phyloP scores from a whole-genome alignment of 768 basidiomycete genomes.

The Boletus sensibilis region DNA sequence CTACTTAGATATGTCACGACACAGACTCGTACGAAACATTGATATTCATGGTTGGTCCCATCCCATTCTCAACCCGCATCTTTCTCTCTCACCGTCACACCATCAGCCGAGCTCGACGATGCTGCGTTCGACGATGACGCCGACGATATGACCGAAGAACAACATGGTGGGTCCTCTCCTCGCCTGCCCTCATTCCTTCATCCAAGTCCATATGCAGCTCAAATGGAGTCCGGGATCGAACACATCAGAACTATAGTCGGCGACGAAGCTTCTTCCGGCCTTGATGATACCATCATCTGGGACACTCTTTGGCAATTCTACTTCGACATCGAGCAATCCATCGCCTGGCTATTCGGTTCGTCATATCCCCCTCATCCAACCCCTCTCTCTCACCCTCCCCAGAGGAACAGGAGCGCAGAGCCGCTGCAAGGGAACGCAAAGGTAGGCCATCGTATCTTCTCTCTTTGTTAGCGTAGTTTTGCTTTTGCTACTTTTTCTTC shows the following conservation, averaged over 20 bases:
- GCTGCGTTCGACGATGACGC: slow-evolving; percentile 73
- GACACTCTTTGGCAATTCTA: slow-evolving; percentile 85
- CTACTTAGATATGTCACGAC: slow-evolving; percentile 67
- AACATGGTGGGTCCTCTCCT: slow-evolving; percentile 57
- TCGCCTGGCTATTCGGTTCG: slow-evolving; percentile 75
- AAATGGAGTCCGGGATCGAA: slow-evolving; percentile 71
- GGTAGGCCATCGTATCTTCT: slow-evolving; percentile 58
- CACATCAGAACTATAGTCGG: slow-evolving; percentile 70
- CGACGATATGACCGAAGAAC: slow-evolving; percentile 79
- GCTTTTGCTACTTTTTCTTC: slow-evolving; percentile 34
- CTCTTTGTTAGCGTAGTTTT: slow-evolving; percentile 34
- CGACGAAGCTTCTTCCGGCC: slow-evolving; percentile 55
- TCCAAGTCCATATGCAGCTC: slow-evolving; percentile 39
- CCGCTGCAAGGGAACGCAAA: slow-evolving; percentile 70
- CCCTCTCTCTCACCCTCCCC: slow-evolving; percentile 3
- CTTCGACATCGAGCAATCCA: slow-evolving; percentile 77
- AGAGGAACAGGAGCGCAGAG: slow-evolving; percentile 71
- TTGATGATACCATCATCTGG: slow-evolving; percentile 73
- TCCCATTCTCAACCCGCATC: neutral
- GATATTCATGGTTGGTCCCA: slow-evolving; percentile 61
- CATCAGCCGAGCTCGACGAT: slow-evolving; percentile 84
- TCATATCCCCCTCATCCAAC: slow-evolving; percentile 5
- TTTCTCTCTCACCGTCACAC: neutral
- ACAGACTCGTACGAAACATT: slow-evolving; percentile 84
- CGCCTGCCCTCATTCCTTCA: neutral